Evolutionary conservation across 2,329 filamentous ascomycete species (phyloP).

Genomic region (Fusarium hostae): DNA sequence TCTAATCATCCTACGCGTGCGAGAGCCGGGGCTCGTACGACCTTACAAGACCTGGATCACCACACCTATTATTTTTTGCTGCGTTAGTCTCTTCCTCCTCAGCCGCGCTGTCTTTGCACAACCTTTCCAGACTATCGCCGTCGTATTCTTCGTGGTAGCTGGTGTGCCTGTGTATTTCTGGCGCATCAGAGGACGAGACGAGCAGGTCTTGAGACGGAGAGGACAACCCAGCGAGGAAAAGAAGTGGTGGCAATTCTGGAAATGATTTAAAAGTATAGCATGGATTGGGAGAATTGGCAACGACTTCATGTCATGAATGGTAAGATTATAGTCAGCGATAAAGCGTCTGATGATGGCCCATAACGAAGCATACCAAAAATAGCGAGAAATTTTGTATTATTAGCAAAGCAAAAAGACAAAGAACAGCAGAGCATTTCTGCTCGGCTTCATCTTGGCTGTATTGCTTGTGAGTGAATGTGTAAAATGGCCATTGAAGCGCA

Average conservation of each 20-base stretch:
- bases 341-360: constrained; percentile 10
- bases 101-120: constrained; percentile 90
- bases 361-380: constrained; percentile 21
- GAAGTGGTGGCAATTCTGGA: constrained; percentile 72
- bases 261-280: constrained; percentile 36
- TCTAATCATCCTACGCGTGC: constrained; percentile 87
- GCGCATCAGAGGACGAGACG: constrained; percentile 76
- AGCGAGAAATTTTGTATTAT: constrained; percentile 17
- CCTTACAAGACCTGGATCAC: constrained; percentile 97
- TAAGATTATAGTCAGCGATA: constrained; percentile 1
- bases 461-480: neutral
- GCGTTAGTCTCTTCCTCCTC: constrained; percentile 91
- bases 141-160: constrained; percentile 83
- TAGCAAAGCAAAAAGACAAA: constrained; percentile 20
- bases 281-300: neutral
- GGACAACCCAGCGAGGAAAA: constrained; percentile 46
- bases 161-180: constrained; percentile 92
- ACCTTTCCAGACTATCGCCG: constrained; percentile 88
- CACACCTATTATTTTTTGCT: constrained; percentile 98
- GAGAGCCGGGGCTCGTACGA: constrained; percentile 86
- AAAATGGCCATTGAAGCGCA: neutral
- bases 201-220: constrained; percentile 56
- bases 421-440: neutral
- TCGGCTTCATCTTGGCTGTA: neutral
- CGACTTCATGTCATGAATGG: constrained; percentile 10